Base-by-base conservation (phyloP, 2,329 filamentous ascomycete species). In the Aspergillus eucalypticola region DNA sequence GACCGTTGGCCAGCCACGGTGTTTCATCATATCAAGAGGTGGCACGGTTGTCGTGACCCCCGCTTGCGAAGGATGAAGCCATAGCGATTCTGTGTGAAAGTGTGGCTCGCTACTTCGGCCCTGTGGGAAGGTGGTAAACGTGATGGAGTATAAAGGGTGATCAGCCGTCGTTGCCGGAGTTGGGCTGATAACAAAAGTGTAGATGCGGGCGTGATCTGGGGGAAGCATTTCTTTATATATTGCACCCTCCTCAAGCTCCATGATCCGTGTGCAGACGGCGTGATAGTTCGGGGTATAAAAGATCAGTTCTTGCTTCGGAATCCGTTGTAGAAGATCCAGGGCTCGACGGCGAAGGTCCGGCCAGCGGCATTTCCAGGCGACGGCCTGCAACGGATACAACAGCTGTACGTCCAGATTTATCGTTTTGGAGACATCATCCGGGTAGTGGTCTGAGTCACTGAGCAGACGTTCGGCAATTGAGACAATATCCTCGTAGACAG, bases 351-450 rank as follows among this genome's bases (percentile, higher is more conserved):
- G 64, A 19, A 67, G 38, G 38, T 55, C 39, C 17, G 66, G 64
- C 59, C 63, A 65, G n/a, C 66, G 66, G 35, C 66, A 67, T 23
- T 64, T 67, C 65, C 66, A 68, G 2, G 64, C 64, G n/a, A 64
- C 60, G 2, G 59, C 58, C 21, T 66, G 66, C 29, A 68, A 54
- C 4, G 64, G 63, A 46, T 64, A 69, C 23, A 68, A 60, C 21
- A 67, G 15, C 2, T 60, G 63, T 6, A 54, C 56, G 23, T 69
- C 66, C 21, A 68, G 29, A 49, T 39, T 62, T 3, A 68, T 10
- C 0, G 42, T 60, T 6, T 57, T 55, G 7, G 64, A 54, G 8
- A 64, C 10, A 10, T 60, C 54, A 29, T 67, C 61, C 2, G 51
- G 52, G 25, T 62, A 61, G 19, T 44, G 52, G 10, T 46, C 49